Percentiles rank a stretch among this genome's conserved stretches.
Evolutionary conservation across 2,329 filamentous ascomycete species (phyloP).

Genomic region (Arthrocladium fulminans): DNA sequence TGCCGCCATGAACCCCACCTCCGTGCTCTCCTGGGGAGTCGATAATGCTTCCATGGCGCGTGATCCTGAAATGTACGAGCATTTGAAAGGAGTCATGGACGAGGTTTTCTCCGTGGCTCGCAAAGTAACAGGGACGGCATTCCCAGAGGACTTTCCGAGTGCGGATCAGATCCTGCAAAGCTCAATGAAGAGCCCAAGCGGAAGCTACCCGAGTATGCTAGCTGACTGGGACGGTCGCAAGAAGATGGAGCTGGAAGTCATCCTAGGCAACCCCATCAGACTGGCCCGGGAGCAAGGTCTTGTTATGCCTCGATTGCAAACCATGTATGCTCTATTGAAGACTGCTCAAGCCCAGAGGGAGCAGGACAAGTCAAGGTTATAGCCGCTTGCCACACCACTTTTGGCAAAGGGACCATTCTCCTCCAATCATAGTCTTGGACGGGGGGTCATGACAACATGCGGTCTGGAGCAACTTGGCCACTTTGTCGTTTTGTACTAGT

Average conservation of each 20-base stretch:
- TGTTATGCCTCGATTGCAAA: slow-evolving; percentile 59
- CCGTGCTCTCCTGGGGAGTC: slow-evolving; percentile 56
- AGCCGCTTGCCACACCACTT: neutral
- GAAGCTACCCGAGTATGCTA: slow-evolving; percentile 51
- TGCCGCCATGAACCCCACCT: slow-evolving; percentile 63
- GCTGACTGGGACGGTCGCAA: slow-evolving; percentile 60
- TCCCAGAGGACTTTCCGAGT: slow-evolving; percentile 52
- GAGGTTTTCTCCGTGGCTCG: slow-evolving; percentile 60
- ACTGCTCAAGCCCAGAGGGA: slow-evolving; percentile 52
- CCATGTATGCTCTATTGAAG: slow-evolving; percentile 55
- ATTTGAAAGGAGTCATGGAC: slow-evolving; percentile 58
- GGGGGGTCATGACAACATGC: no score
- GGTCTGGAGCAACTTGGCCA: neutral
- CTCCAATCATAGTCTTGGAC: neutral
- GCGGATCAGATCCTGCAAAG: slow-evolving; percentile 56
- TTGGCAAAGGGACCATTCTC: neutral
- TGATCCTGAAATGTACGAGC: slow-evolving; percentile 53
- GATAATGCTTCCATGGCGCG: slow-evolving; percentile 58
- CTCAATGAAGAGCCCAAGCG: slow-evolving; percentile 50
- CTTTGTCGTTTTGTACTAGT: neutral
- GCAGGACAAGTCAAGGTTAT: slow-evolving; percentile 1
- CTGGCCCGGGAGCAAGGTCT: slow-evolving; percentile 55
- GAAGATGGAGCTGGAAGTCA: slow-evolving; percentile 62
- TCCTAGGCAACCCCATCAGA: slow-evolving; percentile 60
- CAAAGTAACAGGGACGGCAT: slow-evolving; percentile 51